Conservation (phyloP, 148 eudicot species). For the Bassia scoparia region DNA sequence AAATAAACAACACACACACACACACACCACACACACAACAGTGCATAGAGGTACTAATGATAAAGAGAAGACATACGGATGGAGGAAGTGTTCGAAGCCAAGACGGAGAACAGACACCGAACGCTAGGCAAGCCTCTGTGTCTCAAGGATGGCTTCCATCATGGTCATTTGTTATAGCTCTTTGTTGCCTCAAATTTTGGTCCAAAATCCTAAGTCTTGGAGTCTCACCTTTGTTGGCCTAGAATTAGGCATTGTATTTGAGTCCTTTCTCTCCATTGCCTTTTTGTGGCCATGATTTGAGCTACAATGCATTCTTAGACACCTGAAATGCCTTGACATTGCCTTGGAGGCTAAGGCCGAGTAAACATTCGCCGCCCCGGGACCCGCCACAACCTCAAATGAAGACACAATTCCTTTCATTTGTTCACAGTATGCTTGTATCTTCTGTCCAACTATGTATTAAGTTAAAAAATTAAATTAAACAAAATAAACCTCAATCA, state of each 20-base stretch:
- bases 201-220: slow-evolving; percentile 84
- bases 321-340: slow-evolving; percentile 90
- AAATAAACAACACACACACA: no score
- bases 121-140: slow-evolving; percentile 85
- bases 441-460: slow-evolving; percentile 89
- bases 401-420: slow-evolving; percentile 74
- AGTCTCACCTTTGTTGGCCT: slow-evolving; percentile 68
- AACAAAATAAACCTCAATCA: background rate
- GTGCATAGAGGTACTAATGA: no score
- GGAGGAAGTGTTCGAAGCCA: slow-evolving; percentile 99
- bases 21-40: no score
- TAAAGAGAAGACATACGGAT: slow-evolving; percentile 56
- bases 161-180: slow-evolving; percentile 71
- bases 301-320: slow-evolving; percentile 63
- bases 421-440: slow-evolving; percentile 82
- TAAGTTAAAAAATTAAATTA: background rate
- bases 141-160: slow-evolving; percentile 95
- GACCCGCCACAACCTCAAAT: slow-evolving; percentile 73
- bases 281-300: slow-evolving; percentile 65
- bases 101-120: slow-evolving; percentile 85
- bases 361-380: slow-evolving; percentile 60
- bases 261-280: slow-evolving; percentile 83
- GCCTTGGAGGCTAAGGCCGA: slow-evolving; percentile 80
- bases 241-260: slow-evolving; percentile 25
- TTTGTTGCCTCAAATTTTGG: slow-evolving; percentile 79